Evolutionary conservation across 2,329 filamentous ascomycete species (phyloP), one percentile per base, ranked within the genome.

Genomic region (Chalara sp.): DNA sequence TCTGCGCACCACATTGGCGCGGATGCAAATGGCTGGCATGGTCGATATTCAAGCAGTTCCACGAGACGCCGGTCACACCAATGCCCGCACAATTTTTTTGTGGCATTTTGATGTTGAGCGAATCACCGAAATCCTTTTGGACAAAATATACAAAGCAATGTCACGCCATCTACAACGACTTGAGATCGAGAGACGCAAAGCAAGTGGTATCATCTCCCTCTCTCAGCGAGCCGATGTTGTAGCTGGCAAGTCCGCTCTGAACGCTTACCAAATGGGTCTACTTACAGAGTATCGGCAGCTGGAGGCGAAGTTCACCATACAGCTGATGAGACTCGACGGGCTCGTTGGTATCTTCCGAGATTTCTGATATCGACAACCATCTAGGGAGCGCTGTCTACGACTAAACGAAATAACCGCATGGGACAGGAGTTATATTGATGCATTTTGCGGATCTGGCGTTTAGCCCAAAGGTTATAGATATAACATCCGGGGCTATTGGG

Each of bases 1-100:
- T 48, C 81, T 97, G 29, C 88, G 93, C 44, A 83, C 85, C 52
- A 86, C 90, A 55, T 84, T 97, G 68, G 84, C 88, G 11, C 82
- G 84, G 55, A 87, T 99, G 78, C 88, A 95, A 59, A 84, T 89
- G 66, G 83, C 83, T 13, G 92, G 93, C 2, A 84, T 93, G 54
- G 82, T 96, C 10, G 89, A 97, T 58, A 81, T 95, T 5, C 93
- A 99, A 67, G 93, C 99, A 71, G 86, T 99, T 1, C 93, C 93
- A 1, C 87, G 88, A 58, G 92, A 97, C 62, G 86, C 86, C 57
- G 85, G 84, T 55, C 84, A 90, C 33, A 80, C 87, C 60, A 88
- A 91, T 1, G 87, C 84, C 55, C 83, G 89, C 48, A 95, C 90
- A 0, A 79, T 96, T 29, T 97, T 91, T 66, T 80, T 97, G 50